Conservation (phyloP, 768 basidiomycete species). For the Auriscalpium microsporum region DNA sequence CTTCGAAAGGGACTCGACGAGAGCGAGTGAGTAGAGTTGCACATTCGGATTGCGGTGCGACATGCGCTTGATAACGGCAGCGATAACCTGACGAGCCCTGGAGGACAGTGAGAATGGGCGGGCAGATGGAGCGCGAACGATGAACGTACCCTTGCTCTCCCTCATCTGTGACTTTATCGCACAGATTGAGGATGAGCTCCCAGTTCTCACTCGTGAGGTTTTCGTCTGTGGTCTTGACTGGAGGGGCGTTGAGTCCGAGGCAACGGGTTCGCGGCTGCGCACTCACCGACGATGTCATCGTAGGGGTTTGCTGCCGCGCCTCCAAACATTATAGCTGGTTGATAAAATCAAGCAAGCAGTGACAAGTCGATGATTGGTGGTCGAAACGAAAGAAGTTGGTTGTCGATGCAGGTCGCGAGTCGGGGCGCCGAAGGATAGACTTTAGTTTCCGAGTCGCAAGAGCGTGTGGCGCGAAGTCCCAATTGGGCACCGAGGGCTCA, state of each 20-base stretch:
- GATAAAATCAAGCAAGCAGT: background rate
- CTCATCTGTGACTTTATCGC: slow-evolving; percentile 92
- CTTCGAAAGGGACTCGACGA: slow-evolving; percentile 85
- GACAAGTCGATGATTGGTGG: background rate
- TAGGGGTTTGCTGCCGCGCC: slow-evolving; percentile 60
- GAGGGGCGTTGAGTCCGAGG: slow-evolving; percentile 1
- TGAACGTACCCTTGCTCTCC: slow-evolving; percentile 70
- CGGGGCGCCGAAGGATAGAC: background rate
- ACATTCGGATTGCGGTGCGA: slow-evolving; percentile 95
- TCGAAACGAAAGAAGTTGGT: background rate
- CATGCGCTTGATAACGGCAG: slow-evolving; percentile 81
- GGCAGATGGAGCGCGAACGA: background rate
- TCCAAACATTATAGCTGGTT: slow-evolving; percentile 48
- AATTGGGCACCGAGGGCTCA: background rate
- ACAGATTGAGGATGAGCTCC: slow-evolving; percentile 90
- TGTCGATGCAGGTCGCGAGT: background rate
- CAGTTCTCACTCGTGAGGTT: slow-evolving; percentile 92
- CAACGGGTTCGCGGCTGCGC: background rate
- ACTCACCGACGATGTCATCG: slow-evolving; percentile 81
- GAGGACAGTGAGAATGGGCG: background rate
- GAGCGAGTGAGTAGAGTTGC: slow-evolving; percentile 84
- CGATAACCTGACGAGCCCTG: slow-evolving; percentile 82
- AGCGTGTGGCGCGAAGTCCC: background rate
- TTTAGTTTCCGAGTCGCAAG: too few relatives aligned
- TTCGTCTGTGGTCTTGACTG: slow-evolving; percentile 96